These are phyloP conservation scores for Ceratocystis alfenasii DNA, from an alignment of 2,329 filamentous ascomycete genomes.

Conservation along the genomic window DNA sequence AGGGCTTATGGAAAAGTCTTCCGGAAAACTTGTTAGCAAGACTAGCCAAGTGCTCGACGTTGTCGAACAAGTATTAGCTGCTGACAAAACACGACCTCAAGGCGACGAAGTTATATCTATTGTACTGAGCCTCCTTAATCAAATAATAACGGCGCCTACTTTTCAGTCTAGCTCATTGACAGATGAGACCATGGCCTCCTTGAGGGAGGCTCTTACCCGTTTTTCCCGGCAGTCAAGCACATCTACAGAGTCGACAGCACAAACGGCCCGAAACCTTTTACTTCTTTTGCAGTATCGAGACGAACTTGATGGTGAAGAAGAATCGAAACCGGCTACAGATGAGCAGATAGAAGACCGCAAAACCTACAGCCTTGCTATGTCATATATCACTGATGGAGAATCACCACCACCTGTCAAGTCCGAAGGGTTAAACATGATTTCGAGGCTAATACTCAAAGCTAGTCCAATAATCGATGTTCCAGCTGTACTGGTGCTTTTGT, in stretches of 20 bases:
- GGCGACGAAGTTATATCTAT: constrained; percentile 41
- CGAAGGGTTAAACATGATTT: constrained; percentile 51
- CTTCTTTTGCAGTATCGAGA: constrained; percentile 46
- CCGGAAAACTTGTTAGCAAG: constrained; percentile 50
- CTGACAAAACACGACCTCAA: constrained; percentile 33
- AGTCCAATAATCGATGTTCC: constrained; percentile 55
- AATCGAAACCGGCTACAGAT: constrained; percentile 33
- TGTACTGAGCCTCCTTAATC: constrained; percentile 49
- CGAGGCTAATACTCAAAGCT: constrained; percentile 41
- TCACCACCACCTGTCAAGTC: constrained; percentile 55
- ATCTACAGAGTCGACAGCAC: constrained; percentile 15
- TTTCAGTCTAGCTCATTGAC: constrained; percentile 42
- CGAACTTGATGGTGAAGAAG: constrained; percentile 37
- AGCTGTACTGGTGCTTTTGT: constrained; percentile 50
- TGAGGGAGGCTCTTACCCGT: constrained; percentile 39
- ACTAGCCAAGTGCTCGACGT: constrained; percentile 55
- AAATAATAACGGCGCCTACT: constrained; percentile 45
- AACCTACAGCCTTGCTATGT: constrained; percentile 49
- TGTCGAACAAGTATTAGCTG: constrained; percentile 46
- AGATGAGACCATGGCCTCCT: constrained; percentile 32
- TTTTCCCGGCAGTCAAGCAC: constrained; percentile 28
- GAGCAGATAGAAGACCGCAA: constrained; percentile 48
- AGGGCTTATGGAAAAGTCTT: constrained; percentile 50
- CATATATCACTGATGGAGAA: constrained; percentile 49
- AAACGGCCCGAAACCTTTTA: constrained; percentile 44